Evolutionary conservation across 352 stramenopile genomes (phyloP).

Genomic region (Stramenopiles sp.): DNA sequence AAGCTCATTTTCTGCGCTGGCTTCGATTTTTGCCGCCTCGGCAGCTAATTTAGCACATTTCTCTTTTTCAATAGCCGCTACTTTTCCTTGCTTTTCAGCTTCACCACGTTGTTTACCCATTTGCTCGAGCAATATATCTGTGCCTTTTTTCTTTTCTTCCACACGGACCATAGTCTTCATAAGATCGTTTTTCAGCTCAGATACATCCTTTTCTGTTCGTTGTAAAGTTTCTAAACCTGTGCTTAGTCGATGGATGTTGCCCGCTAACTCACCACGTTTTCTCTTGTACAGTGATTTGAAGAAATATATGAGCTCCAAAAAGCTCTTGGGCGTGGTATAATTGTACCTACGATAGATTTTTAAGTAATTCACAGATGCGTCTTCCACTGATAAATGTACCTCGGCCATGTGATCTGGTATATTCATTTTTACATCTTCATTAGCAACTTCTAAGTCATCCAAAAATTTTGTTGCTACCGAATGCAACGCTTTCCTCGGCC

Average conservation of each 20-base stretch:
- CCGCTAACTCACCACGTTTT: conserved; percentile 79
- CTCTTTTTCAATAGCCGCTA: conserved; percentile 66
- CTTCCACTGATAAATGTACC: conserved; percentile 83
- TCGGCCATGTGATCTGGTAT: conserved; percentile 90
- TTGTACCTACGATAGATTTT: conserved; percentile 86
- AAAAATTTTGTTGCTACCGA: conserved; percentile 82
- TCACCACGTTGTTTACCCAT: conserved; percentile 76
- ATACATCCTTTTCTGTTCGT: conserved; percentile 85
- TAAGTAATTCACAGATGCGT: conserved; percentile 81
- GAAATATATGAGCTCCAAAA: conserved; percentile 89
- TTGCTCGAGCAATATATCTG: conserved; percentile 77
- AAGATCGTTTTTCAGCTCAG: conserved; percentile 69
- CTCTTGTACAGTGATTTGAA: conserved; percentile 87
- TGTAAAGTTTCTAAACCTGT: conserved; percentile 81
- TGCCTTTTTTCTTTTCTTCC: conserved; percentile 81
- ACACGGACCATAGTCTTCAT: conserved; percentile 70
- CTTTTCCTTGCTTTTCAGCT: conserved; percentile 58
- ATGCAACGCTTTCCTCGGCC: conserved; percentile 84
- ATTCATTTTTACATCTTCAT: conserved; percentile 51
- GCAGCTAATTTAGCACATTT: conserved; percentile 65
- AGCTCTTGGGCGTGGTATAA: conserved; percentile 95
- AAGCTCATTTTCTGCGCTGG: conserved; percentile 77
- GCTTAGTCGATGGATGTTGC: conserved; percentile 83
- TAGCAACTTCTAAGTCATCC: conserved; percentile 74
- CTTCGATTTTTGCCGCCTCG: conserved; percentile 76